phyloP scores from a whole-genome alignment of 2,329 filamentous ascomycete species.

The Aspergillus floridensis region DNA sequence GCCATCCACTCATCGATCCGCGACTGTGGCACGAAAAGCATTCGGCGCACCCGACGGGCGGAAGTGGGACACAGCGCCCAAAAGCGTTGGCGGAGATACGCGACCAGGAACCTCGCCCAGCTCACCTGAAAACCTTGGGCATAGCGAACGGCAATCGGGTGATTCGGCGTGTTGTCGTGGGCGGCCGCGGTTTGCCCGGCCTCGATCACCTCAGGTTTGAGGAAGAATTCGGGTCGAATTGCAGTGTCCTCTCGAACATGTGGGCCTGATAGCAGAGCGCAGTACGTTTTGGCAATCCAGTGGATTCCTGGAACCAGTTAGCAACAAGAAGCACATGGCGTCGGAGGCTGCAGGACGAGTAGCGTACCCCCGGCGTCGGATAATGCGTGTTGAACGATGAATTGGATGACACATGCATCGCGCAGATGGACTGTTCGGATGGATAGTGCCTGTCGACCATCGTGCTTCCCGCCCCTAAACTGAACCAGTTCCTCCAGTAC shows the following conservation, averaged over 20 bases:
- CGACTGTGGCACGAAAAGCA: not conserved
- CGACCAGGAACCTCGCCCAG: not conserved
- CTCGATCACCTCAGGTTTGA: not conserved
- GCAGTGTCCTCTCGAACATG: not conserved
- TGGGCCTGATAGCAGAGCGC: not conserved
- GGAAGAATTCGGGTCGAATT: not conserved
- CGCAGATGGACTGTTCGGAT: not conserved
- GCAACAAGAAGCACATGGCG: not conserved
- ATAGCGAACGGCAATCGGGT: not conserved
- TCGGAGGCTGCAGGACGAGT: not conserved
- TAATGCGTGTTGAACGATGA: not conserved
- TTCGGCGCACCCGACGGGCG: not conserved
- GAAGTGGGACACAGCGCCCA: not conserved
- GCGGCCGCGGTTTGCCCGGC: not conserved
- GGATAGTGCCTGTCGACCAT: not conserved
- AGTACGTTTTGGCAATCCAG: not conserved
- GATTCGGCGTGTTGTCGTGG: not conserved
- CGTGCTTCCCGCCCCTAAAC: not conserved
- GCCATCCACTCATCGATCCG: not conserved
- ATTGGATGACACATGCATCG: not conserved
- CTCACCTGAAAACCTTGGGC: not conserved
- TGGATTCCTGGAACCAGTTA: not conserved
- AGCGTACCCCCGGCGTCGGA: not conserved
- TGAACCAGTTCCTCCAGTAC: not conserved
- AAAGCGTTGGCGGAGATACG: not conserved